Evolutionary conservation across 495 filamentous ascomycete species (phyloP).

Genomic region (Cercophora samala): DNA sequence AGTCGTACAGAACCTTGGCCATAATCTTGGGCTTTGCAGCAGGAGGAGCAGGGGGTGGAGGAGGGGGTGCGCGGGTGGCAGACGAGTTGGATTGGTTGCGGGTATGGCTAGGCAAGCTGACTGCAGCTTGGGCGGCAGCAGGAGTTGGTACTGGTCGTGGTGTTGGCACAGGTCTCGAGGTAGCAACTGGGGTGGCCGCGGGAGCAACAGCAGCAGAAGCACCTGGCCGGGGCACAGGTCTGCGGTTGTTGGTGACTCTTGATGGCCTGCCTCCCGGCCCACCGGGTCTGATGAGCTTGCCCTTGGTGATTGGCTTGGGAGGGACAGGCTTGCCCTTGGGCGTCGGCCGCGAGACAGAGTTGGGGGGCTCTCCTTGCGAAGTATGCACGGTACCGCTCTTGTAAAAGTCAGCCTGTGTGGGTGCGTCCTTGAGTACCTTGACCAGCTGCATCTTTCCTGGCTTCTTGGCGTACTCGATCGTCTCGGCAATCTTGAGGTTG

Average conservation of each 20-base stretch:
- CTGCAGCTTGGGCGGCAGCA: constrained; percentile 26
- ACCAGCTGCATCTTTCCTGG: constrained; percentile 84
- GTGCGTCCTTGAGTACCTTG: constrained; percentile 83
- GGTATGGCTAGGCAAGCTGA: constrained; percentile 42
- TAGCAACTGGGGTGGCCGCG: constrained; percentile 29
- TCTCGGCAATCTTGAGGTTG: constrained; percentile 75
- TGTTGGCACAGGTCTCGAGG: constrained; percentile 45
- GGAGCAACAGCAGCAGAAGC: constrained; percentile 23
- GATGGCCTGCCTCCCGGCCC: constrained; percentile 80
- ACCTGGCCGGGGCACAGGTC: constrained; percentile 45
- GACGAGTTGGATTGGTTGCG: constrained; percentile 45
- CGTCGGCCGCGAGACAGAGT: constrained; percentile 76
- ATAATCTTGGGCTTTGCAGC: constrained; percentile 65
- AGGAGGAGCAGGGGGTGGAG: constrained; percentile 68
- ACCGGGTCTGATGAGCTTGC: constrained; percentile 85
- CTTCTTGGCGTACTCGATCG: constrained; percentile 97
- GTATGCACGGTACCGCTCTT: constrained; percentile 92
- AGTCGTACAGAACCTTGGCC: constrained; percentile 87
- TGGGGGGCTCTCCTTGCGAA: constrained; percentile 74
- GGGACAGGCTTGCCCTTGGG: constrained; percentile 81
- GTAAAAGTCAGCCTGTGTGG: constrained; percentile 77
- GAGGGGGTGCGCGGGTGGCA: constrained; percentile 57
- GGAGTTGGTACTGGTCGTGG: constrained; percentile 47
- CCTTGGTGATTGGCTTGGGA: constrained; percentile 83
- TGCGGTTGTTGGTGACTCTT: constrained; percentile 55